Evolutionary conservation across 2,329 filamentous ascomycete genomes (phyloP), one percentile per base, ranked within the genome.

Genomic region (Apiospora marii): DNA sequence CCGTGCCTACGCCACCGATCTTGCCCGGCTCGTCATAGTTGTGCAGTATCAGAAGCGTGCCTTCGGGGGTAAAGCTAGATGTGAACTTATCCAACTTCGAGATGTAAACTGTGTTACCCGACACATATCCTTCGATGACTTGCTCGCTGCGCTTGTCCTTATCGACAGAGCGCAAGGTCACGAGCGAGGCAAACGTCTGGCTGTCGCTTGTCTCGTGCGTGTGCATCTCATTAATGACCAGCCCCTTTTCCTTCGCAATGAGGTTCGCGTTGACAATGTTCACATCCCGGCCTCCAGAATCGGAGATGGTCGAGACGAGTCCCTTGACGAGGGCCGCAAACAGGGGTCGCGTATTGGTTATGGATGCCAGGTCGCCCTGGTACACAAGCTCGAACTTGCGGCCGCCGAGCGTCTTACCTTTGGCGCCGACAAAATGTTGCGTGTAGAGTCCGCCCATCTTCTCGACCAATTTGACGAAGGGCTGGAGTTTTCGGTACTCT

Each of bases 11-110:
- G 49, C 91, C 90, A 2, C 94, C 94, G 80, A 96, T 96, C 85
- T 95, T 95, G 14, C 94, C 94, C 0, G 93, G 93, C 75, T 91
- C 88, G 79, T 96, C 93, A 78, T 93, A 95, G 83, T 96, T 96
- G 78, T 94, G 89, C 77, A 94, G 89, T 73, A 96, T 92, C n/a
- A 95, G 85, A 73, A 96, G 81, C 0, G 90, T 94, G 0, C 93
- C 93, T 73, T 92, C 88, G 0, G 93, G 93, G 14, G 89, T 86
- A 75, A 96, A 96, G 5, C 90, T 90, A 0, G 92, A 92, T 51
- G 88, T 89, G 83, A 96, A 96, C 0, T 91, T 88, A 77, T 91
- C 93, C 12, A 96, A 83, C 37, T 92, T 89, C 41, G 90, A 92
- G 77, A 96, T 95, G 81, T 91, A 93, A 13, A 91, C 85, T 14